These are phyloP conservation scores for Hyaloraphidium curvatum DNA, from an alignment of 192 early-diverging fungal species.

Conservation along the genomic window DNA sequence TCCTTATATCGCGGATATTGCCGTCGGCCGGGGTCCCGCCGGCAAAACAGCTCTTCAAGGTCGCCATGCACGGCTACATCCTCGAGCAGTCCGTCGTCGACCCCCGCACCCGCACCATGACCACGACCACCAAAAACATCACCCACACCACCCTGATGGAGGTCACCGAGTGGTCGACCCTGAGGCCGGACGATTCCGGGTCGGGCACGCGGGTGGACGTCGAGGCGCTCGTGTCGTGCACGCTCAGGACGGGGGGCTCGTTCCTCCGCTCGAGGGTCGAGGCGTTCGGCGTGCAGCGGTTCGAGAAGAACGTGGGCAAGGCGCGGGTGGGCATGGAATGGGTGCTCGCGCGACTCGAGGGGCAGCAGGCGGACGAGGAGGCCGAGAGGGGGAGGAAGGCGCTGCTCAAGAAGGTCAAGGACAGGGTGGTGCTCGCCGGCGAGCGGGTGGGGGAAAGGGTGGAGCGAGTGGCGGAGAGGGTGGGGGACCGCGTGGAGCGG, in stretches of 20 bases:
- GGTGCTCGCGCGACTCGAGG: too few species aligned
- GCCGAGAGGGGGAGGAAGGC: too few species aligned
- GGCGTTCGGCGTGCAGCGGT: conserved; percentile 66
- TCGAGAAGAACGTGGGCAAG: conserved; percentile 57
- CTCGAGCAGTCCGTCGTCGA: conserved; percentile 80
- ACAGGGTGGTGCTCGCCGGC: too few species aligned
- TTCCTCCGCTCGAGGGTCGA: conserved; percentile 59
- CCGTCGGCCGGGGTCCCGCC: too few species aligned
- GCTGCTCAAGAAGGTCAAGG: too few species aligned
- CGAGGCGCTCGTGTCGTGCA: too few species aligned
- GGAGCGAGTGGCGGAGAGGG: too few species aligned
- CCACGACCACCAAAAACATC: conserved; percentile 68
- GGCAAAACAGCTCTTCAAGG: neutral
- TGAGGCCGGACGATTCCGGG: conserved; percentile 20
- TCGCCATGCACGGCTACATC: conserved; percentile 51
- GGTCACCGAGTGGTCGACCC: conserved; percentile 78
- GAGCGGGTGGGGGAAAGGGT: too few species aligned
- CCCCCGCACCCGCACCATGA: conserved; percentile 51
- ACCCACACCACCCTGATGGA: conserved; percentile 83
- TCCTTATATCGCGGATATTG: too few species aligned
- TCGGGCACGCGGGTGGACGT: neutral
- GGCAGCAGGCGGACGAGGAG: too few species aligned
- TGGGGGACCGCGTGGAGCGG: too few species aligned
- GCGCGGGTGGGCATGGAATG: too few species aligned
- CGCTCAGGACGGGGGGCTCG: conserved; percentile 72